Evolutionary conservation across 129 eudicot species (phyloP), one percentile per base, ranked within the genome.

Genomic region (Kitagawia praeruptora): DNA sequence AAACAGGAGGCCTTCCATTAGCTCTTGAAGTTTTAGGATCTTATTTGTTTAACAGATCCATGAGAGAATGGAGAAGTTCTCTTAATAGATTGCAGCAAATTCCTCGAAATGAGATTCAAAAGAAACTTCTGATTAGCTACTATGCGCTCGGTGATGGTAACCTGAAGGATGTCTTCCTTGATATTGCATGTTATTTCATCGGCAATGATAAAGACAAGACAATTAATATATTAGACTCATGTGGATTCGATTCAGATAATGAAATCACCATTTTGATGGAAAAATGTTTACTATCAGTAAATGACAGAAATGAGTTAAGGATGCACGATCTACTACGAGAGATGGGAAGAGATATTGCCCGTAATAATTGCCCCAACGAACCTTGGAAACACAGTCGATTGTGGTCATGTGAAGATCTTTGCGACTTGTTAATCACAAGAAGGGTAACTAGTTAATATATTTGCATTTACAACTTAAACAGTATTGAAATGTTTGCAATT

Each of bases 261-360:
- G 45, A 2, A 37, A 69, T 69, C 2, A 69, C 0, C 11, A 15
- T 69, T 37, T 14, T 69, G 45, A 69, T 69, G 3, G 42, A 69
- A 37, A 69, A 25, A 69, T 69, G 74, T 69, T 37, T 69, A 37
- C n/a, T 69, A 37, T 28, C 74, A 15, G n/a, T 37, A 14, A 69
- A 31, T 37, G 74, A 69, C 10, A 37, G 12, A 11, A 31, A 69
- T 28, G 42, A 69, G 45, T 4, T 69, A 1, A 37, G 74, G 74
- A 69, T 69, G 74, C 74, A 69, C 19, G 74, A 69, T 69, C 74
- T 34, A 28, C 23, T 69, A 13, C 74, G 12, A 31, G 74, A 69
- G 38, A 69, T 69, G 74, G 74, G 45, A 15, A 69, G 74, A 37
- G 74, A 69, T 28, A 69, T 69, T 28, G n/a, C n/a, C 18, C 74